These are phyloP conservation scores for Apophysomyces trapeziformis DNA, from an alignment of 371 early-diverging fungal genomes.

Conservation along the genomic window DNA sequence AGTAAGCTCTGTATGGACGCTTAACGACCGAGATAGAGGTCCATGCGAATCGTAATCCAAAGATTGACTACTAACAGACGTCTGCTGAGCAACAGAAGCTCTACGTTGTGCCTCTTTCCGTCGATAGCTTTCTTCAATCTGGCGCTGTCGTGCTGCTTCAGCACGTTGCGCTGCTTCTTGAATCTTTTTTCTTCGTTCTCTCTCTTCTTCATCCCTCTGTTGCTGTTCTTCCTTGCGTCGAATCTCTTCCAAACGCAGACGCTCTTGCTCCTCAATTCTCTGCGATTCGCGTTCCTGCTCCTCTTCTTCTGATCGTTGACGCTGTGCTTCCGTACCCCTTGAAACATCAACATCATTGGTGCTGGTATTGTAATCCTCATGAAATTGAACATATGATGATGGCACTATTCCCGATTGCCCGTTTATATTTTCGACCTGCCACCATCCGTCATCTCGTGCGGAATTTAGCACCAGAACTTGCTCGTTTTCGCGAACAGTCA, in stretches of 20 bases:
- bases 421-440: constrained; percentile 49
- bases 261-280: constrained; percentile 26
- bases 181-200: constrained; percentile 19
- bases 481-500: constrained; percentile 71
- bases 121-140: constrained; percentile 23
- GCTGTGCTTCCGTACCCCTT: constrained; percentile 14
- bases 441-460: constrained; percentile 75
- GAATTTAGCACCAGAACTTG: constrained; percentile 73
- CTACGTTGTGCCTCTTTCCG: constrained; percentile 9
- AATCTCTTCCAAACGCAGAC: constrained; percentile 15
- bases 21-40: neutral
- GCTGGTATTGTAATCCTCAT: constrained; percentile 33
- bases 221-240: constrained; percentile 16
- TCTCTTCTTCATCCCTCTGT: constrained; percentile 27
- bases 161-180: constrained; percentile 33
- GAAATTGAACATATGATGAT: constrained; percentile 55
- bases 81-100: constrained; percentile 4
- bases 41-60: neutral
- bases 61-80: neutral
- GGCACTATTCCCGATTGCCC: constrained; percentile 58
- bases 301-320: constrained; percentile 28
- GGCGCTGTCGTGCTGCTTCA: constrained; percentile 28
- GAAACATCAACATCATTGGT: neutral
- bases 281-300: constrained; percentile 13
- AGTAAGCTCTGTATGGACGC: neutral